phyloP scores from a whole-genome alignment of 768 basidiomycete genomes.

The Postia placenta region DNA sequence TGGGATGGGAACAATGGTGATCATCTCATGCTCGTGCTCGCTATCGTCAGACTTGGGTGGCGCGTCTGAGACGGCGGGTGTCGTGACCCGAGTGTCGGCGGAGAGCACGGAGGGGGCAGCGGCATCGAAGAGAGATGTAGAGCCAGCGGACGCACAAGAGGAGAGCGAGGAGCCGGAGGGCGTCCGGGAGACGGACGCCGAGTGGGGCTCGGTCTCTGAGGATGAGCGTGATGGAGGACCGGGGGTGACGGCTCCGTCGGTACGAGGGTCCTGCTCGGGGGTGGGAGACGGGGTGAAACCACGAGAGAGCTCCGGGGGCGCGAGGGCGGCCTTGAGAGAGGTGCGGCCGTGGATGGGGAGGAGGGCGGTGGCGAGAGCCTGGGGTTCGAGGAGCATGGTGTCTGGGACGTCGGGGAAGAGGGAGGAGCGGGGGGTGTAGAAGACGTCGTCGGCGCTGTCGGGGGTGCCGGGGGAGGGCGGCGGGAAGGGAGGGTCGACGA shows the following conservation, averaged over 20 bases:
- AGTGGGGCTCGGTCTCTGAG: conserved; percentile 12
- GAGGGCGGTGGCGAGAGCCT: conserved; percentile 22
- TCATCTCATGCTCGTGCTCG: conserved; percentile 3
- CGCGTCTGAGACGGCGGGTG: conserved; percentile 19
- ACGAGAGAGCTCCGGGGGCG: conserved; percentile 14
- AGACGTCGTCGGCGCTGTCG: conserved; percentile 42
- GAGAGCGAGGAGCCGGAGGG: conserved; percentile 36
- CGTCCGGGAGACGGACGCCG: conserved; percentile 24
- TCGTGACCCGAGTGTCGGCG: conserved; percentile 32
- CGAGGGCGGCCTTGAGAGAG: conserved; percentile 19
- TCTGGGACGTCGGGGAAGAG: conserved; percentile 33
- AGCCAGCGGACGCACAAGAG: conserved; percentile 8
- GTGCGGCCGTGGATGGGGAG: conserved; percentile 18
- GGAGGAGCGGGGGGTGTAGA: conserved; percentile 49
- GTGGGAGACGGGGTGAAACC: not conserved
- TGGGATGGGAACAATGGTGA: conserved; percentile 18
- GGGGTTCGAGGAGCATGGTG: conserved; percentile 22
- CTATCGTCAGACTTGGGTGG: not conserved
- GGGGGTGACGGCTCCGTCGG: conserved; percentile 1
- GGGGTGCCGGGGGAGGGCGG: conserved; percentile 9
- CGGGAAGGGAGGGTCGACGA: conserved; percentile 5
- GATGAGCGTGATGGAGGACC: conserved; percentile 23
- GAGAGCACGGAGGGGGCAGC: too few relatives aligned
- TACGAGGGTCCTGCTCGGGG: not conserved
- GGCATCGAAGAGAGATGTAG: conserved; percentile 34